These are phyloP conservation scores for Mortierella polycephala DNA, from an alignment of 371 early-diverging fungal species.

Conservation along the genomic window DNA sequence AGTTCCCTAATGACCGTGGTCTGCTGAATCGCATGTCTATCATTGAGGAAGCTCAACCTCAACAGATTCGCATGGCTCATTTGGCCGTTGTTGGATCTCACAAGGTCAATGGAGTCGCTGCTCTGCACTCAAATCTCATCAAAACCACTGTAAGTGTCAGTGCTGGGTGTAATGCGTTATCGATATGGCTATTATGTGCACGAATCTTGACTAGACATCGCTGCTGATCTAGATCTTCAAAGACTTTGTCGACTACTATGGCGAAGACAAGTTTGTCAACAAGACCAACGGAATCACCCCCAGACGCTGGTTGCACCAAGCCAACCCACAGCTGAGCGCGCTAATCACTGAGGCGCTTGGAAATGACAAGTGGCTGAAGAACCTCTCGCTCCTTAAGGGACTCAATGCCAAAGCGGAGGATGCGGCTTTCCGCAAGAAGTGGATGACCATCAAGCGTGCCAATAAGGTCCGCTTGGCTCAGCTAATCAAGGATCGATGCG, in stretches of 20 bases:
- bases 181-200: neutral
- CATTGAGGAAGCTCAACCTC: slow-evolving; percentile 89
- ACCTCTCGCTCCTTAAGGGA: slow-evolving; percentile 70
- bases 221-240: slow-evolving; percentile 68
- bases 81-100: slow-evolving; percentile 80
- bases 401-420: slow-evolving; percentile 73
- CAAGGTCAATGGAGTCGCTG: slow-evolving; percentile 94
- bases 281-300: slow-evolving; percentile 96
- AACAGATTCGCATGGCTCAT: slow-evolving; percentile 82
- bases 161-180: neutral
- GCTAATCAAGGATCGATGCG: slow-evolving; percentile 73
- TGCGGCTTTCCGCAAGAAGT: slow-evolving; percentile 75
- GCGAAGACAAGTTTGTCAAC: slow-evolving; percentile 87
- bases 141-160: slow-evolving; percentile 61
- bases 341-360: slow-evolving; percentile 84
- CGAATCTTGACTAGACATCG: neutral
- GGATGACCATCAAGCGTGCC: slow-evolving; percentile 85
- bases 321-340: slow-evolving; percentile 83
- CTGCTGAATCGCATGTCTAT: slow-evolving; percentile 86
- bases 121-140: slow-evolving; percentile 89
- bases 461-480: slow-evolving; percentile 91
- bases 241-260: slow-evolving; percentile 88
- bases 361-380: slow-evolving; percentile 76
- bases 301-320: slow-evolving; percentile 92
- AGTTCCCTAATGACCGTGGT: slow-evolving; percentile 87